phyloP scores from a whole-genome alignment of 2,329 filamentous ascomycete genomes.

The Colletotrichum trifolii region DNA sequence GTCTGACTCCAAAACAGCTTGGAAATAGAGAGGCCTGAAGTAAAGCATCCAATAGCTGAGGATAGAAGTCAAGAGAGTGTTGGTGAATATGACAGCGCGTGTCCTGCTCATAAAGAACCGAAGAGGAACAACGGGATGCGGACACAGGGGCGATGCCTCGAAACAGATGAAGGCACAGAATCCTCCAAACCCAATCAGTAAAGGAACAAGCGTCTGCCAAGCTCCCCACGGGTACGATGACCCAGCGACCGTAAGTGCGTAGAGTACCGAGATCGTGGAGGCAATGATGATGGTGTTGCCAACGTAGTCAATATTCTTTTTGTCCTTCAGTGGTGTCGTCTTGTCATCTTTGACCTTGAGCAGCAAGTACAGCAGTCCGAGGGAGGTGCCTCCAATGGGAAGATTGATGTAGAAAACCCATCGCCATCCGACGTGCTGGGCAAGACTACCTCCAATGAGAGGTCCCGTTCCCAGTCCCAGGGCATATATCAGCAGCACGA shows the following conservation, averaged over 20 bases:
- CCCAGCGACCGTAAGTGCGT: slow-evolving; percentile 57
- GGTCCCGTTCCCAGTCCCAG: slow-evolving; percentile 49
- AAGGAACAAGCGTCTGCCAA: slow-evolving; percentile 51
- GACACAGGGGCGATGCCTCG: slow-evolving; percentile 64
- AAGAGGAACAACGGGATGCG: slow-evolving; percentile 82
- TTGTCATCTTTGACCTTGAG: slow-evolving; percentile 28
- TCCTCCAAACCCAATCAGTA: slow-evolving; percentile 51
- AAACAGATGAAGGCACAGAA: slow-evolving; percentile 69
- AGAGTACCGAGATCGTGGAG: slow-evolving; percentile 52
- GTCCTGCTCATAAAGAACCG: slow-evolving; percentile 43
- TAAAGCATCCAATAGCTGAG: slow-evolving; percentile 48
- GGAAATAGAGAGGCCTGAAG: slow-evolving; percentile 60
- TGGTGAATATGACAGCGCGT: slow-evolving; percentile 39
- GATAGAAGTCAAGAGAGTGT: slow-evolving; percentile 24
- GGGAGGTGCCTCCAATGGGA: slow-evolving; percentile 45
- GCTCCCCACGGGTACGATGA: slow-evolving; percentile 54
- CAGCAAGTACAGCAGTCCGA: slow-evolving; percentile 31
- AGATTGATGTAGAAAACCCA: slow-evolving; percentile 60
- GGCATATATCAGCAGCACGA: slow-evolving; percentile 46
- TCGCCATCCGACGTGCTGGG: slow-evolving; percentile 50
- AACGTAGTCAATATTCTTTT: slow-evolving; percentile 53
- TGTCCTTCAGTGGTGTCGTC: slow-evolving; percentile 37
- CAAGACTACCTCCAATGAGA: slow-evolving; percentile 45
- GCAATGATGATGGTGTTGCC: slow-evolving; percentile 56
- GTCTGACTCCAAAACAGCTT: slow-evolving; percentile 48